Evolutionary conservation across 352 stramenopile genomes (phyloP), one percentile per base, ranked within the genome.

Genomic region (Plasmopara viticola): DNA sequence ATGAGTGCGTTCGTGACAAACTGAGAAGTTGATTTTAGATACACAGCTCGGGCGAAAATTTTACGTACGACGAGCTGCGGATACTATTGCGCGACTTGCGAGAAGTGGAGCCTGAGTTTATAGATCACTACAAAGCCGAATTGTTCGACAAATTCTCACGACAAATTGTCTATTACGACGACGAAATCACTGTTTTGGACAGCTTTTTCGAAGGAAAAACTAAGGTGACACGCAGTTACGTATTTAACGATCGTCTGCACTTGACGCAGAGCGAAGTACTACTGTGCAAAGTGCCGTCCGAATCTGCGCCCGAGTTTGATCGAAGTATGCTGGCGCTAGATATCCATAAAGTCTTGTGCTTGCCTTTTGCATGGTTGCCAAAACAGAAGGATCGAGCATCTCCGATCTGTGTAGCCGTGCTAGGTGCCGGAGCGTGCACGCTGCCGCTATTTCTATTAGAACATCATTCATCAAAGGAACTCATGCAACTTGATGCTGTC

Each of bases 221-320:
- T 10, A 62, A 56, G 6, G 62, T 69, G 4, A 76, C 77, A 31
- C 71, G 81, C 18, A 85, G 68, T 29, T 86, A 89, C 29, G 68
- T 90, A 45, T 92, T 90, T 54, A 86, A 78, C 17, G 65, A 90
- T 41, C 72, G 81, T 6, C 56, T 85, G 34, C 73, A 87, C 37
- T 62, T 92, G 46, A 73, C 78, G 9, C 81, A 92, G 56, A 90
- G 77, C 14, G 81, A 92, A 52, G 73, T 92, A 17, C 44, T 61
- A 2, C 35, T 92, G 3, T 38, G 7, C 44, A 15, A 62, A 28
- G 44, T 50, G 34, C 28, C 55, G 12, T 28, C 44, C 12, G 34
- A 56, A n/a, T 42, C 17, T 0, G 50, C 48, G n/a, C 58, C 45
- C 7, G 10, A 48, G 5, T 69, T 88, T 13, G 73, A 90, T 58